A percentile compares a stretch with the other conserved stretches of the same genome.
phyloP scores from a whole-genome alignment of 768 basidiomycete genomes.

The Psilocybe tampanensis region DNA sequence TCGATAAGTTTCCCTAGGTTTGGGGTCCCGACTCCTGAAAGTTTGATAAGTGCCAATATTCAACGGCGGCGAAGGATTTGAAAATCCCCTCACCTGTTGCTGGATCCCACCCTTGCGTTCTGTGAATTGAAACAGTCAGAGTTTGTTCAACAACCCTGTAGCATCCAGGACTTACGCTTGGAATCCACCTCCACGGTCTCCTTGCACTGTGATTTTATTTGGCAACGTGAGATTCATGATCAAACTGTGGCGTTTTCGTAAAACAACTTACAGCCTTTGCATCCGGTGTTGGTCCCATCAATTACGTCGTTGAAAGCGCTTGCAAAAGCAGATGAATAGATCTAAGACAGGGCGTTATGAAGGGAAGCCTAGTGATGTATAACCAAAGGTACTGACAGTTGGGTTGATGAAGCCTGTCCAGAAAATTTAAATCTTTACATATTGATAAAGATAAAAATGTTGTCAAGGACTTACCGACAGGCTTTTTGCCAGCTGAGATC shows the following conservation, averaged over 20 bases:
- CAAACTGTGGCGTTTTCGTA: neutral
- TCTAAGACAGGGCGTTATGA: slow-evolving; percentile 24
- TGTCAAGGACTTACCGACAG: slow-evolving; percentile 41
- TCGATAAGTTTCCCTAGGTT: slow-evolving; percentile 41
- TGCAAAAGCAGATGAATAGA: slow-evolving; percentile 30
- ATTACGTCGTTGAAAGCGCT: slow-evolving; percentile 44
- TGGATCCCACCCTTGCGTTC: slow-evolving; percentile 45
- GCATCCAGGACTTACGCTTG: slow-evolving; percentile 29
- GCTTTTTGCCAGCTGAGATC: slow-evolving; percentile 38
- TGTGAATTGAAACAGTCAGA: slow-evolving; percentile 9
- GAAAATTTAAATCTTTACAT: neutral
- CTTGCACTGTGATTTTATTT: slow-evolving; percentile 28
- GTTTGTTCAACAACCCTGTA: too few species aligned
- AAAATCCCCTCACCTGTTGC: slow-evolving; percentile 34
- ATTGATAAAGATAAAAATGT: neutral
- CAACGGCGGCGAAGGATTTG: neutral
- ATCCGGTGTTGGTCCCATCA: slow-evolving; percentile 42
- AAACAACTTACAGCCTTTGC: slow-evolving; percentile 35
- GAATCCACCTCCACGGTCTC: slow-evolving; percentile 33
- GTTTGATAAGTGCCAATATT: neutral
- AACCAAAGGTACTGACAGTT: slow-evolving; percentile 23
- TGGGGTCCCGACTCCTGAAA: slow-evolving; percentile 44
- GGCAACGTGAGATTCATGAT: neutral
- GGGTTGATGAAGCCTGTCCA: slow-evolving; percentile 46
- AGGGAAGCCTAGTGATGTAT: neutral